These are phyloP conservation scores for Phytophthora brassicae DNA, from an alignment of 352 stramenopile species.

Conservation along the genomic window DNA sequence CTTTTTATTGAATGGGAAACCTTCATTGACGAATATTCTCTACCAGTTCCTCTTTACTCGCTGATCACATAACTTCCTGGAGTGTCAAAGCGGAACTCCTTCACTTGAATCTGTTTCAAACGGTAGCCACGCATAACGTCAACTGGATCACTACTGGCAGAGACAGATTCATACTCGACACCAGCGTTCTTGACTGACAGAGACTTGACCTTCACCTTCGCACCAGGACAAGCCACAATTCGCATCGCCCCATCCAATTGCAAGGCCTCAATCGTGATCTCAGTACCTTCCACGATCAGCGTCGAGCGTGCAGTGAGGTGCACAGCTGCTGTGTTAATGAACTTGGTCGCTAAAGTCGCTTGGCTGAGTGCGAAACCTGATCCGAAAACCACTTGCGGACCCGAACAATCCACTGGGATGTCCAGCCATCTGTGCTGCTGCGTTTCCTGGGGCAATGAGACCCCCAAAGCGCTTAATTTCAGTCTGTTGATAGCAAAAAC, in stretches of 20 bases:
- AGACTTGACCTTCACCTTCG: constrained; percentile 42
- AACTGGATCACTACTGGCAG: constrained; percentile 30
- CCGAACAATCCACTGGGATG: constrained; percentile 46
- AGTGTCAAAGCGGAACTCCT: constrained; percentile 46
- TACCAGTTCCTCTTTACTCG: constrained; percentile 25
- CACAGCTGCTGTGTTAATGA: constrained; percentile 31
- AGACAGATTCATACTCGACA: constrained; percentile 40
- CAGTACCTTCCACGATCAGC: constrained; percentile 47
- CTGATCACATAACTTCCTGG: constrained; percentile 54
- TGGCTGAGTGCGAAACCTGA: constrained; percentile 43
- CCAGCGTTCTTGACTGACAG: constrained; percentile 53
- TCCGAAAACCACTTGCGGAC: constrained; percentile 51
- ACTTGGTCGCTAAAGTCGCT: constrained; percentile 31
- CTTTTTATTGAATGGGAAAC: constrained; percentile 14
- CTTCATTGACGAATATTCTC: no score
- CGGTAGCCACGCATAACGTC: constrained; percentile 63
- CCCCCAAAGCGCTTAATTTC: constrained; percentile 39
- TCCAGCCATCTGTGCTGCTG: constrained; percentile 42
- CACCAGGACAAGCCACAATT: constrained; percentile 47
- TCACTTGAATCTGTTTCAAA: constrained; percentile 37
- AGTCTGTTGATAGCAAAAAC: constrained; percentile 50
- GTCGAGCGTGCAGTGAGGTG: constrained; percentile 52
- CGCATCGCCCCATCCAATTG: constrained; percentile 51
- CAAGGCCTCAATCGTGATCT: constrained; percentile 47
- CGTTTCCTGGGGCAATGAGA: constrained; percentile 18